These are phyloP conservation scores for Fusarium solani-melongenae DNA, from an alignment of 2,329 filamentous ascomycete genomes.

Conservation along the genomic window DNA sequence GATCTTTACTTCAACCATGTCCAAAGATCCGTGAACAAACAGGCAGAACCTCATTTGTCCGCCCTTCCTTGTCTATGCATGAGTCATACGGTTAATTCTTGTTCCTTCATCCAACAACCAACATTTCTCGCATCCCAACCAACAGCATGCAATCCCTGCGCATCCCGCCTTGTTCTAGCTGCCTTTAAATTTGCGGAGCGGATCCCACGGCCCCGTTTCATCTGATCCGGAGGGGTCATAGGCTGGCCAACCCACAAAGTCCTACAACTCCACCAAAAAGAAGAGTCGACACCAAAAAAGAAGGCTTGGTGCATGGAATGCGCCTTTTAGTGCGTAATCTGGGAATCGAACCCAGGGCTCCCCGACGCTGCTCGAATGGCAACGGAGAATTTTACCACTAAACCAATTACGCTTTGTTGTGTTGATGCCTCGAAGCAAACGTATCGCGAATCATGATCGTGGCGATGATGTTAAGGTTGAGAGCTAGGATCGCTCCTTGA, in stretches of 20 bases:
- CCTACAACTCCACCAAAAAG: background rate
- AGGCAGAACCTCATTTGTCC: background rate
- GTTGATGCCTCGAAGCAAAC: background rate
- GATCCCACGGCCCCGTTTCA: background rate
- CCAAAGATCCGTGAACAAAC: background rate
- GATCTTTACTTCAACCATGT: background rate
- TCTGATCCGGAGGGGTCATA: background rate
- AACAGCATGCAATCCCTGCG: background rate
- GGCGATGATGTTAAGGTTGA: background rate
- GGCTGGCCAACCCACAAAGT: background rate
- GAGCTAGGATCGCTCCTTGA: background rate
- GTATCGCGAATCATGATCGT: background rate
- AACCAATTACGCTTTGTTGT: slow-evolving; percentile 16
- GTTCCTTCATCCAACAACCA: background rate
- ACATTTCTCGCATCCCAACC: background rate
- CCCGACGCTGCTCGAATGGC: slow-evolving; percentile 16
- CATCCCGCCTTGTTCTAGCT: background rate
- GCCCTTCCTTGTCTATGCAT: background rate
- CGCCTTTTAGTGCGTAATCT: slow-evolving; percentile 11
- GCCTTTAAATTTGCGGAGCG: background rate
- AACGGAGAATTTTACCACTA: slow-evolving; percentile 30
- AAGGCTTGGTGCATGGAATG: too few relatives aligned
- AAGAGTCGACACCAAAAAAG: background rate
- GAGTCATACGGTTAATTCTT: slow-evolving; percentile 5
- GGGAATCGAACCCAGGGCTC: slow-evolving; percentile 27